Percentiles rank a stretch among this genome's conserved stretches.
These are phyloP conservation scores for Lentinus tigrinus DNA, from an alignment of 768 basidiomycete species.

Conservation along the genomic window DNA sequence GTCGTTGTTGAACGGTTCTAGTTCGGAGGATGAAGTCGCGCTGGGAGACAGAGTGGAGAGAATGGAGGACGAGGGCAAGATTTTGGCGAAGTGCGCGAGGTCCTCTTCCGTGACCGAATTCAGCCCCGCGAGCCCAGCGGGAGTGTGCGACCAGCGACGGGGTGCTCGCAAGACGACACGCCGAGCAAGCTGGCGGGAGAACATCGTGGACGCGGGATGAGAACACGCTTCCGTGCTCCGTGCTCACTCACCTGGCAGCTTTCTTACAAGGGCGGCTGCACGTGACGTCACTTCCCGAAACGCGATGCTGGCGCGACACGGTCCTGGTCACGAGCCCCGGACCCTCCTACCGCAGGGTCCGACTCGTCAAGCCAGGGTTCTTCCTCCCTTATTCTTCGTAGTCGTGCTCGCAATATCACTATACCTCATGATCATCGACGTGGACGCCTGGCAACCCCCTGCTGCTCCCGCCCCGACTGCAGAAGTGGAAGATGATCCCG, in stretches of 20 bases:
- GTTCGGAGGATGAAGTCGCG: conserved; percentile 54
- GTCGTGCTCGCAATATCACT: too few species aligned
- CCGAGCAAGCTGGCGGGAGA: conserved; percentile 20
- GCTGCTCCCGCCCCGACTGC: too few species aligned
- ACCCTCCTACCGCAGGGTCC: too few species aligned
- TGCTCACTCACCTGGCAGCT: too few species aligned
- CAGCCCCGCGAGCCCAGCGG: conserved; percentile 19
- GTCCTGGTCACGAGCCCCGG: too few species aligned
- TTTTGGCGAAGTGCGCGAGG: conserved; percentile 62
- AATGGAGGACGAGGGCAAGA: conserved; percentile 63
- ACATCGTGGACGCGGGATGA: conserved; percentile 4
- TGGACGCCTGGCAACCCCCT: too few species aligned
- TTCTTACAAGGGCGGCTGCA: too few species aligned
- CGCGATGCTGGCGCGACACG: background rate
- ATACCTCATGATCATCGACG: too few species aligned
- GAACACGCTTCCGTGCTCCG: too few species aligned
- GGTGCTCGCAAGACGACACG: conserved; percentile 5
- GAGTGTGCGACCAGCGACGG: conserved; percentile 24
- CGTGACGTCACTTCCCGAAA: background rate
- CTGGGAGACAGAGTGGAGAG: conserved; percentile 63
- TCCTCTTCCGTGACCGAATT: conserved; percentile 54
- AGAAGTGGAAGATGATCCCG: background rate
- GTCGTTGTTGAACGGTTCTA: conserved; percentile 81
- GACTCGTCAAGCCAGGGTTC: too few species aligned
- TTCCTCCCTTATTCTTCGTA: background rate